phyloP scores from a whole-genome alignment of 495 filamentous ascomycete species.

The Trichoderma gamsii region DNA sequence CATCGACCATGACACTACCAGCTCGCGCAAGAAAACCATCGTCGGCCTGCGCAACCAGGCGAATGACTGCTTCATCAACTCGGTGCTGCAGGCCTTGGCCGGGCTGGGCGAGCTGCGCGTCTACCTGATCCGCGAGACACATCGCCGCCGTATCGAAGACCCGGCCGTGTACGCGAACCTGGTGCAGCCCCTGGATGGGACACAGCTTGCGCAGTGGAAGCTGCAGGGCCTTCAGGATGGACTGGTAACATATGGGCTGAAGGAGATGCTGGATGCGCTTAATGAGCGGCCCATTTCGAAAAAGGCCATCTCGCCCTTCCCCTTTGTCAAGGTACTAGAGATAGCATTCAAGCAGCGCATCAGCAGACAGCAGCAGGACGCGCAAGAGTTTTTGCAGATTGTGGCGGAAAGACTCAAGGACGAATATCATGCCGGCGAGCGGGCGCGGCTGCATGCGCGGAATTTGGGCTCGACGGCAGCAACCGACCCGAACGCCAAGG shows the following conservation, averaged over 20 bases:
- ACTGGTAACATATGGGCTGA: slow-evolving; percentile 78
- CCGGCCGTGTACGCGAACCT: slow-evolving; percentile 60
- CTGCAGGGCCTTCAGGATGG: slow-evolving; percentile 70
- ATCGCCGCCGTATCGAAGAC: slow-evolving; percentile 73
- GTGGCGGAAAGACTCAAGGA: slow-evolving; percentile 87
- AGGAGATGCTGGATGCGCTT: slow-evolving; percentile 84
- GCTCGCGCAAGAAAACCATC: slow-evolving; percentile 72
- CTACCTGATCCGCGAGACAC: slow-evolving; percentile 83
- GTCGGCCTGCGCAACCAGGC: slow-evolving; percentile 87
- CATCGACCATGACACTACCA: slow-evolving; percentile 68
- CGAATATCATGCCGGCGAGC: slow-evolving; percentile 80
- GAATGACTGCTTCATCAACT: slow-evolving; percentile 99
- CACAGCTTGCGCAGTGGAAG: slow-evolving; percentile 52
- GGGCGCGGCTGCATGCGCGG: slow-evolving; percentile 52
- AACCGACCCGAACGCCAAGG: slow-evolving; percentile 13
- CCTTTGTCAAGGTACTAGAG: slow-evolving; percentile 76
- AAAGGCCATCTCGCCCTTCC: slow-evolving; percentile 83
- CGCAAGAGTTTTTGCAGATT: slow-evolving; percentile 95
- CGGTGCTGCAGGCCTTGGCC: slow-evolving; percentile 88
- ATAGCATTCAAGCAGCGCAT: slow-evolving; percentile 81
- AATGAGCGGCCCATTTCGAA: slow-evolving; percentile 91
- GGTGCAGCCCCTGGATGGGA: slow-evolving; percentile 28
- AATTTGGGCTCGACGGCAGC: slow-evolving; percentile 15
- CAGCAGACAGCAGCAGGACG: slow-evolving; percentile 92
- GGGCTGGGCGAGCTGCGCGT: slow-evolving; percentile 85